These are phyloP conservation scores for Helianthus annuus DNA, from an alignment of 129 eudicot genomes.

Conservation along the genomic window DNA sequence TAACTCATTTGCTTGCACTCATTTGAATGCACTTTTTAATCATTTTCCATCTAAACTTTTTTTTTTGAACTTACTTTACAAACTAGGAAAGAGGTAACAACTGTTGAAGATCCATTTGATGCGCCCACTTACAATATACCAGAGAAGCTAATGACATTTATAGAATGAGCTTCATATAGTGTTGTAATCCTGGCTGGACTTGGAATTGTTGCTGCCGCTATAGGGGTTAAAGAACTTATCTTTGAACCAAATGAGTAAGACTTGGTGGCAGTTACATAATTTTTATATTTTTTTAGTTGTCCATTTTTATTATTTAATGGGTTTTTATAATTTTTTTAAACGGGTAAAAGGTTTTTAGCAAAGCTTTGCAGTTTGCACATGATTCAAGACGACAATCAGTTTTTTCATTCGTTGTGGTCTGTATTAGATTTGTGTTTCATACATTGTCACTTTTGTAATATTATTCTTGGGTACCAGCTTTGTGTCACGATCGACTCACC, in stretches of 20 bases:
- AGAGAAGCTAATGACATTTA: constrained; percentile 85
- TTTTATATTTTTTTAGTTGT: neutral
- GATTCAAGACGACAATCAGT: too few relatives aligned
- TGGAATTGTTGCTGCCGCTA: constrained; percentile 92
- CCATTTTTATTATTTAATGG: neutral
- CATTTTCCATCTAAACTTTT: neutral
- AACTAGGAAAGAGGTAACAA: constrained; percentile 67
- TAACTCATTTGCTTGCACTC: too few relatives aligned
- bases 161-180: constrained; percentile 88
- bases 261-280: neutral
- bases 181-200: constrained; percentile 78
- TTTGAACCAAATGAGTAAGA: constrained; percentile 92
- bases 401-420: too few relatives aligned
- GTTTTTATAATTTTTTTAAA: neutral
- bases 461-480: too few relatives aligned
- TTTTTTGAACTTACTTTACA: constrained; percentile 25
- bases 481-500: too few relatives aligned
- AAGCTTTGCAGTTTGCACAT: constrained; percentile 48
- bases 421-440: too few relatives aligned
- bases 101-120: constrained; percentile 90
- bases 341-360: constrained; percentile 89
- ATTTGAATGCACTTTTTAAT: neutral
- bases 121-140: constrained; percentile 93
- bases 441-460: too few relatives aligned
- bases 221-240: constrained; percentile 86